Percentiles rank a stretch among this genome's conserved stretches.
These are phyloP conservation scores for Nadsonia starkeyi-henricii DNA, from an alignment of 1,139 yeast genomes.

Conservation along the genomic window DNA sequence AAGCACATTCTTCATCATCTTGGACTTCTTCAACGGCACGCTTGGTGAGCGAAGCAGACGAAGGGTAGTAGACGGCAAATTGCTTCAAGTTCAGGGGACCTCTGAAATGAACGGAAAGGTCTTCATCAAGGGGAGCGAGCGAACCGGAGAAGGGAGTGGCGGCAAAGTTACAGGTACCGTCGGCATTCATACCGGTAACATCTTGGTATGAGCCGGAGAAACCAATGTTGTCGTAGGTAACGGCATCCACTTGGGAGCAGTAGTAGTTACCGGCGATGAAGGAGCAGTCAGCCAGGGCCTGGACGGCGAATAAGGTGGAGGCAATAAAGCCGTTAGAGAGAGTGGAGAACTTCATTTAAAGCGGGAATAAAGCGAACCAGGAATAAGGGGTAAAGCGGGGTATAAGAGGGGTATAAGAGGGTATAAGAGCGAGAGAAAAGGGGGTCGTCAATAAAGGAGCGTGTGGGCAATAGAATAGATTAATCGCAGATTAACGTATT, in stretches of 20 bases:
- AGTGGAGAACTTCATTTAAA: neutral
- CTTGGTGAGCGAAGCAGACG: constrained; percentile 24
- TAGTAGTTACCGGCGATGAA: constrained; percentile 57
- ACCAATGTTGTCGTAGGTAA: constrained; percentile 61
- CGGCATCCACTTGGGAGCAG: constrained; percentile 56
- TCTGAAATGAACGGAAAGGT: constrained; percentile 82
- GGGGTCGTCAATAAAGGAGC: no score
- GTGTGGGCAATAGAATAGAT: no score
- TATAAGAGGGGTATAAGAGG: no score
- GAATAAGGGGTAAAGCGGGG: no score
- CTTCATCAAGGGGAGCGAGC: constrained; percentile 76
- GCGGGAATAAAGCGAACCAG: no score
- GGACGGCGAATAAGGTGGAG: constrained; percentile 14
- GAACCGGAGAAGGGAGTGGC: constrained; percentile 51
- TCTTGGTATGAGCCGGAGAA: constrained; percentile 63
- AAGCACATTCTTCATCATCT: constrained; percentile 17
- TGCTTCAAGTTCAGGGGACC: constrained; percentile 74
- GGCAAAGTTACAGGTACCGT: constrained; percentile 47
- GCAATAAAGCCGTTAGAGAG: constrained; percentile 3
- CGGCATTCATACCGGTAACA: constrained; percentile 56
- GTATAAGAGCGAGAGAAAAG: no score
- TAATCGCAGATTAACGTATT: no score
- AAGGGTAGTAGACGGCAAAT: constrained; percentile 52
- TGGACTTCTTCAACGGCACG: constrained; percentile 21
- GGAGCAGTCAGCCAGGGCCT: constrained; percentile 18